A percentile compares a stretch with the other conserved stretches of the same genome.
Conservation (phyloP, 2,329 filamentous ascomycete species). For the Beauveria asiatica region DNA sequence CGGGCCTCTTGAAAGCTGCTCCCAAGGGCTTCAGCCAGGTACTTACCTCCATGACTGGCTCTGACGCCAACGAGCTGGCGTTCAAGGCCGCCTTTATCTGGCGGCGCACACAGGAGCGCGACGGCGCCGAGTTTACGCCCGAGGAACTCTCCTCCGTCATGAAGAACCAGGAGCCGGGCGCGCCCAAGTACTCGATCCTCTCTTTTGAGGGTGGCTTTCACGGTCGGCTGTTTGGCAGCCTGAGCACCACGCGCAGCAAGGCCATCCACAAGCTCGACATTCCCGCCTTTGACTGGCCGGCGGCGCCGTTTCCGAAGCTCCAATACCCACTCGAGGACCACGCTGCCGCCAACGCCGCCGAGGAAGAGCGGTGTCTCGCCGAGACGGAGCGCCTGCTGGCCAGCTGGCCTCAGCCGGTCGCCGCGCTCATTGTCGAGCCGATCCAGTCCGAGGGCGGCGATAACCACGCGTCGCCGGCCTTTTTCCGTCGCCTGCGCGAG, state of each 20-base stretch:
- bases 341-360: conserved; percentile 66
- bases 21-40: conserved; percentile 80
- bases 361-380: conserved; percentile 71
- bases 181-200: conserved; percentile 73
- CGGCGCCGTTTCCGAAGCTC: conserved; percentile 74
- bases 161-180: conserved; percentile 71
- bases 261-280: conserved; percentile 93
- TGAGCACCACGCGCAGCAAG: conserved; percentile 87
- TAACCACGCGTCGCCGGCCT: conserved; percentile 81
- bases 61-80: conserved; percentile 87
- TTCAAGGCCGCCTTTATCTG: conserved; percentile 97
- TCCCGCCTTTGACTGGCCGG: conserved; percentile 90
- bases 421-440: conserved; percentile 78
- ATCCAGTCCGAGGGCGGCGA: conserved; percentile 92
- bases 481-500: conserved; percentile 77
- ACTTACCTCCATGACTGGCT: conserved; percentile 82
- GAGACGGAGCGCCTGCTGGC: conserved; percentile 77
- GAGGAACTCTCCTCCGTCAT: conserved; percentile 69
- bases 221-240: conserved; percentile 77
- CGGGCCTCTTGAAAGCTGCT: conserved; percentile 71
- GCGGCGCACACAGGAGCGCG: conserved; percentile 71
- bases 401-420: conserved; percentile 69
- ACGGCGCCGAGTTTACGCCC: conserved; percentile 72
- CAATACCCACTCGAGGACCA: conserved; percentile 82
- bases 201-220: conserved; percentile 87